Evolutionary conservation across 495 filamentous ascomycete species (phyloP), one percentile per base, ranked within the genome.

Genomic region (Barbatosphaeria neglecta): DNA sequence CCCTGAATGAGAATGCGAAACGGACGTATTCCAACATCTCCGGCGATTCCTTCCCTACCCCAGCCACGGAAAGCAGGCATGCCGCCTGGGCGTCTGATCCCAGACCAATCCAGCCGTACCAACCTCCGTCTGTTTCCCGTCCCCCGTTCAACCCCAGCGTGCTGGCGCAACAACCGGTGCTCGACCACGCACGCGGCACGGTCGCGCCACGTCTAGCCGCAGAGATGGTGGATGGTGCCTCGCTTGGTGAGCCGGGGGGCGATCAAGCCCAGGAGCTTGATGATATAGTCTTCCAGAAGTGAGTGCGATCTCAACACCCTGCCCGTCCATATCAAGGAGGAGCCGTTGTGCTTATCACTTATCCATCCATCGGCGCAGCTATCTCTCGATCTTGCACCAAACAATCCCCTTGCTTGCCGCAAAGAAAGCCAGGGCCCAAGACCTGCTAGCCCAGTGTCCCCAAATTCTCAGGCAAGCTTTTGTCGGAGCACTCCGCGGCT

Each of bases 391-490:
- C 23, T 78, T 93, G 16, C 86, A 93, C 55, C 76, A 78, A 2
- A 76, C 79, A 15, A 80, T 90, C 45, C 88, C 88, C 0, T 65
- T 93, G 3, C 73, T 95, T 15, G 77, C 86, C 1, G 69, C 77
- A 51, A 79, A 73, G 28, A 86, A 81, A 52, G 68, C 73, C 28
- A 69, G 76, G 6, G 69, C 88, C 3, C 67, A 79, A 37, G 72
- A 73, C 11, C 67, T 81, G 35, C 62, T 92, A 17, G 70, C 74
- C 9, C 73, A 77, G 43, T 81, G 80, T 54, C 75, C 78, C 5
- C 53, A 68, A 7, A 61, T 69, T 11, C 66, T 87, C 5, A 79
- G 84, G 44, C 80, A 86, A 40, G 84, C 82, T 0, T 88, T 92
- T 54, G 64, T 81, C 20, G 75, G 80, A 47, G 82, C 84, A 4